phyloP scores from a whole-genome alignment of 805 yeast genomes.

The Yarrowia sp. region DNA sequence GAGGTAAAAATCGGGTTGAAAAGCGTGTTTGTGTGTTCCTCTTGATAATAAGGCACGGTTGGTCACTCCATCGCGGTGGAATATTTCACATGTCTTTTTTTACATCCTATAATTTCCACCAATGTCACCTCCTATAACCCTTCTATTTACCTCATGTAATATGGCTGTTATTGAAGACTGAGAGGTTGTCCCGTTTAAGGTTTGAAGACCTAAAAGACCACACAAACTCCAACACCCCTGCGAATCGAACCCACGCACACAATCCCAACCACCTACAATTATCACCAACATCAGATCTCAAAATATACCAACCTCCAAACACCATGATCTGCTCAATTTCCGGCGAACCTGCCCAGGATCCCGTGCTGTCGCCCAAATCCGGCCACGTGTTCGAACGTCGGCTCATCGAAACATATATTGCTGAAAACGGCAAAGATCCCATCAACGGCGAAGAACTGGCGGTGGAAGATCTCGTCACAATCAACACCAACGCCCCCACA shows the following conservation, averaged over 20 bases:
- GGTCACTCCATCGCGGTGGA: too few relatives aligned
- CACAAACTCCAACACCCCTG: background rate
- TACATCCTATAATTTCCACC: too few relatives aligned
- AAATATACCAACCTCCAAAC: background rate
- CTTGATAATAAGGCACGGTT: too few relatives aligned
- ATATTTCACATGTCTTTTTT: too few relatives aligned
- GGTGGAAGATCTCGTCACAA: conserved; percentile 62
- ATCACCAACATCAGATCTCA: background rate
- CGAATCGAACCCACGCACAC: background rate
- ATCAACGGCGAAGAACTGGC: conserved; percentile 67
- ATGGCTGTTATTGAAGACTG: background rate
- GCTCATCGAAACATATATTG: conserved; percentile 66
- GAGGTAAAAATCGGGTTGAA: too few relatives aligned
- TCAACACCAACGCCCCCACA: conserved; percentile 46
- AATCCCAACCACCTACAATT: conserved; percentile 2
- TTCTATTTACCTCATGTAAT: conserved; percentile 18
- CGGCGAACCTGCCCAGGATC: conserved; percentile 70
- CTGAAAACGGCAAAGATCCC: conserved; percentile 77
- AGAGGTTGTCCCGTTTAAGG: background rate
- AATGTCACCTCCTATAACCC: background rate
- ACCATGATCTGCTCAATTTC: conserved; percentile 56
- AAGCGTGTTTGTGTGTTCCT: too few relatives aligned
- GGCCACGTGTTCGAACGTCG: conserved; percentile 72
- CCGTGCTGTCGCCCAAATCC: conserved; percentile 75
- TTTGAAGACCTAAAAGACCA: background rate